Evolutionary conservation across 23 red algal species (phyloP).

Genomic region (Gracilaria caudata): DNA sequence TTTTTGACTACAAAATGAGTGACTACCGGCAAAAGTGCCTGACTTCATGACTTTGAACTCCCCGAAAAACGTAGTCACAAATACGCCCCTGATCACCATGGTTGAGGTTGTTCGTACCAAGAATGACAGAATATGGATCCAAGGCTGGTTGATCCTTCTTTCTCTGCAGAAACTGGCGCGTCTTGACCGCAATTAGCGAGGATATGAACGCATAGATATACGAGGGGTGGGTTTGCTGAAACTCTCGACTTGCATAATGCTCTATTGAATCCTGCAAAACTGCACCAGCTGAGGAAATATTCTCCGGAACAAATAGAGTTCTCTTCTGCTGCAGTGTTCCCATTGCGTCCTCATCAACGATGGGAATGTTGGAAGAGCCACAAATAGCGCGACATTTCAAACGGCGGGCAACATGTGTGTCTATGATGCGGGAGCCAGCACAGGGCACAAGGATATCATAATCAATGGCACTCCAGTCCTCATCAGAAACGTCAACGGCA

Average conservation of each 20-base stretch:
- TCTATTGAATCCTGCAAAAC: slow-evolving; percentile 29
- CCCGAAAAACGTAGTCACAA: too few relatives aligned
- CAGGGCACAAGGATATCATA: slow-evolving; percentile 25
- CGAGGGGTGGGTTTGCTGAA: neutral
- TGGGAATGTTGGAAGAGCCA: slow-evolving; percentile 38
- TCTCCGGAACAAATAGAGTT: slow-evolving; percentile 21
- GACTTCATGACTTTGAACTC: too few relatives aligned
- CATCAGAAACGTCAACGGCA: slow-evolving; percentile 4
- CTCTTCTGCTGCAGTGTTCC: neutral
- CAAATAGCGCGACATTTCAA: slow-evolving; percentile 15
- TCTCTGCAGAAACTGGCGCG: neutral
- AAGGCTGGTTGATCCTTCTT: neutral
- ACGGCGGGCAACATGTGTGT: neutral
- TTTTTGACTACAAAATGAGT: neutral
- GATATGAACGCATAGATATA: slow-evolving; percentile 8
- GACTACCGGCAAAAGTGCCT: neutral
- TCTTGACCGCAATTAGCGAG: neutral
- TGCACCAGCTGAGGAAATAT: slow-evolving; percentile 24
- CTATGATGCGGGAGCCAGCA: slow-evolving; percentile 1
- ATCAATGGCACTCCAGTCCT: neutral
- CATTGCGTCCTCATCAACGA: slow-evolving; percentile 1
- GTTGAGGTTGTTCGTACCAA: too few relatives aligned
- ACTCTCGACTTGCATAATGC: neutral
- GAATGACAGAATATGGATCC: neutral
- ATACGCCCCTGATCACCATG: too few relatives aligned